phyloP scores from a whole-genome alignment of 352 stramenopile genomes.

The Thalassiosira livingstoniorum region DNA sequence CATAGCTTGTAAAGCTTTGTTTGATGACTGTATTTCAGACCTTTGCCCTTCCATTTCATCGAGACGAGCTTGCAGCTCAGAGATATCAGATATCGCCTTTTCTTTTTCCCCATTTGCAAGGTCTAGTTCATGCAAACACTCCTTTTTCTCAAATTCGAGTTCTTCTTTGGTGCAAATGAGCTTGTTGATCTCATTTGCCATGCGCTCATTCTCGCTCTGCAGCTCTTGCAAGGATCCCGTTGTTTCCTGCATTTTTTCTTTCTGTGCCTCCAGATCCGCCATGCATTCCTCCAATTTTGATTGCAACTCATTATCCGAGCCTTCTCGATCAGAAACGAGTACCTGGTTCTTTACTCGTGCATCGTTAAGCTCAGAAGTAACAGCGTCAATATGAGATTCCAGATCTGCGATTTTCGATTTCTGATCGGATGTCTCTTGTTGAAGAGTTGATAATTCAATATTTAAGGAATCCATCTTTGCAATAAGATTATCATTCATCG shows the following conservation, averaged over 20 bases:
- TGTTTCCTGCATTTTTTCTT: slow-evolving; percentile 8
- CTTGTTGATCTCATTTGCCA: slow-evolving; percentile 24
- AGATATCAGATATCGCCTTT: slow-evolving; percentile 8
- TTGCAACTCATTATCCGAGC: not conserved
- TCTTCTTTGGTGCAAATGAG: slow-evolving; percentile 30
- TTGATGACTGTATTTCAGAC: slow-evolving; percentile 13
- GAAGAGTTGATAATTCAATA: slow-evolving; percentile 5
- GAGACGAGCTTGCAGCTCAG: slow-evolving; percentile 24
- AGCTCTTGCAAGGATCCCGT: slow-evolving; percentile 20
- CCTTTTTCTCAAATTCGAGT: slow-evolving; percentile 24
- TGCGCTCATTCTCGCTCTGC: slow-evolving; percentile 15
- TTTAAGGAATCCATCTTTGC: slow-evolving; percentile 8
- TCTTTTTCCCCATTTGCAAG: slow-evolving; percentile 11
- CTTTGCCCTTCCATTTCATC: not conserved
- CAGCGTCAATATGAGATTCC: not conserved
- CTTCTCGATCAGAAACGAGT: not conserved
- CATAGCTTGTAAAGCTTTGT: slow-evolving; percentile 7
- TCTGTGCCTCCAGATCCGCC: slow-evolving; percentile 13
- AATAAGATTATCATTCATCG: slow-evolving; percentile 7
- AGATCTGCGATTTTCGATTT: slow-evolving; percentile 6
- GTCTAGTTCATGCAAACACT: slow-evolving; percentile 23
- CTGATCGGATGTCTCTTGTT: slow-evolving; percentile 5
- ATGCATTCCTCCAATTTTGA: slow-evolving; percentile 26
- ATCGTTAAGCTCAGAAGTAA: slow-evolving; percentile 3
- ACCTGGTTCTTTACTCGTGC: not conserved